phyloP scores from a whole-genome alignment of 2,329 filamentous ascomycete genomes.

The Fusarium sp. region DNA sequence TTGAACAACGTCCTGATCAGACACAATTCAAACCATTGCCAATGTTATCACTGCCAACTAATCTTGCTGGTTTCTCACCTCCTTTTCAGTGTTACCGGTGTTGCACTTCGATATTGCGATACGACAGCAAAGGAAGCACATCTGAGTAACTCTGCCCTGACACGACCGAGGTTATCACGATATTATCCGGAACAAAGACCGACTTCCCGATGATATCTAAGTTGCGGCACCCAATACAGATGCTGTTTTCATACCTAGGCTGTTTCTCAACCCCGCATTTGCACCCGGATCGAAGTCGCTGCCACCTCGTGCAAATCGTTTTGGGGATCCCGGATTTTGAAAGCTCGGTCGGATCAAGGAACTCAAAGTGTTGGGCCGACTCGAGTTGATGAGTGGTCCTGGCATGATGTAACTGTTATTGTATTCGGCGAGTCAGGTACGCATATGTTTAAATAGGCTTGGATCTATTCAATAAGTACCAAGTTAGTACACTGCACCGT shows the following conservation, averaged over 20 bases:
- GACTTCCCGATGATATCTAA: constrained; percentile 9
- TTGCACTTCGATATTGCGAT: not conserved
- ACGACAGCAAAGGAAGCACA: constrained; percentile 8
- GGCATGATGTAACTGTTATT: not conserved
- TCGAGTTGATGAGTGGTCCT: not conserved
- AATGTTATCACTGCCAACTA: not conserved
- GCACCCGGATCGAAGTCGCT: constrained; percentile 31
- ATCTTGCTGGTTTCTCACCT: not conserved
- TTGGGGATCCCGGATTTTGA: not conserved
- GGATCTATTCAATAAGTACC: not conserved
- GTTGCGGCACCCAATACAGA: not conserved
- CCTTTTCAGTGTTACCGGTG: not conserved
- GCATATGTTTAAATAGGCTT: not conserved
- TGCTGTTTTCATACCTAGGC: not conserved
- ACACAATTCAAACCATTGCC: not conserved
- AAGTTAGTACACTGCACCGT: not conserved
- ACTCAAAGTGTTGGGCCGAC: not conserved
- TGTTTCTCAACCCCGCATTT: constrained; percentile 34
- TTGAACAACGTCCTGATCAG: not conserved
- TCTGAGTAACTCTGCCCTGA: not conserved
- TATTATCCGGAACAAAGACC: constrained; percentile 17
- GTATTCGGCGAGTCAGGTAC: constrained; percentile 13
- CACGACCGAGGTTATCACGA: constrained; percentile 20
- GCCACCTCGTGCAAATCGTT: constrained; percentile 16
- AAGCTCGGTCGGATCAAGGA: not conserved